Percentiles rank a stretch among this genome's conserved stretches.
These are phyloP conservation scores for Boletus huronensis DNA, from an alignment of 768 basidiomycete genomes.

Conservation along the genomic window DNA sequence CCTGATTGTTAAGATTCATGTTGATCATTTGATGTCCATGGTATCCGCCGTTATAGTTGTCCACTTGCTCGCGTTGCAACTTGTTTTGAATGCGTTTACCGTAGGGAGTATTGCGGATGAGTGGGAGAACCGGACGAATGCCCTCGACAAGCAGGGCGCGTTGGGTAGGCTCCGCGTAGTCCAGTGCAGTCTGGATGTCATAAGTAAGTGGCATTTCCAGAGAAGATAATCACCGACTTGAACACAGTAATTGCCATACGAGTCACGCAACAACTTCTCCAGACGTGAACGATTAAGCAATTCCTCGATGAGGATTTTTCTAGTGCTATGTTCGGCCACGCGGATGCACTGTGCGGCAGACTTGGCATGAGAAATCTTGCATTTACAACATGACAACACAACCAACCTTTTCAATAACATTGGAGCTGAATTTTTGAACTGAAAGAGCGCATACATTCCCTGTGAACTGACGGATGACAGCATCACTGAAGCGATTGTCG, in stretches of 20 bases:
- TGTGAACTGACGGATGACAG: slow-evolving; percentile 93
- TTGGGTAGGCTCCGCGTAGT: slow-evolving; percentile 95
- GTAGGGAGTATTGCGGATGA: slow-evolving; percentile 99
- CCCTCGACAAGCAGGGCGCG: slow-evolving; percentile 91
- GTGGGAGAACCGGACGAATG: slow-evolving; percentile 95
- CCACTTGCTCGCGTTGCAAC: slow-evolving; percentile 90
- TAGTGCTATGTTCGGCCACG: slow-evolving; percentile 91
- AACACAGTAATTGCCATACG: slow-evolving; percentile 95
- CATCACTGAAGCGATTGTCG: slow-evolving; percentile 97
- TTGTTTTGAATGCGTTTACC: slow-evolving; percentile 99
- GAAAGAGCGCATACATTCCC: slow-evolving; percentile 98
- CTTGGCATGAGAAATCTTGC: background rate
- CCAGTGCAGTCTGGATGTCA: slow-evolving; percentile 77
- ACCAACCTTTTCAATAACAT: slow-evolving; percentile 92
- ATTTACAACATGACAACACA: background rate
- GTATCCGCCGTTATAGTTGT: slow-evolving; percentile 55
- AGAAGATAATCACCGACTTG: slow-evolving; percentile 47
- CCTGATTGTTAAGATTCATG: slow-evolving; percentile 53
- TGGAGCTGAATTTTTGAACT: slow-evolving; percentile 99
- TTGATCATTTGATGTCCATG: slow-evolving; percentile 61
- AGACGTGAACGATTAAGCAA: slow-evolving; percentile 90
- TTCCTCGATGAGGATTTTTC: slow-evolving; percentile 94
- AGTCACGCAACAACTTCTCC: slow-evolving; percentile 94
- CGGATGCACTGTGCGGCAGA: slow-evolving; percentile 60
- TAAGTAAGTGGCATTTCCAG: slow-evolving; percentile 12